A percentile compares a stretch with the other conserved stretches of the same genome.
Conservation (phyloP, 768 basidiomycete genomes). For the Termitomyces sp. region DNA sequence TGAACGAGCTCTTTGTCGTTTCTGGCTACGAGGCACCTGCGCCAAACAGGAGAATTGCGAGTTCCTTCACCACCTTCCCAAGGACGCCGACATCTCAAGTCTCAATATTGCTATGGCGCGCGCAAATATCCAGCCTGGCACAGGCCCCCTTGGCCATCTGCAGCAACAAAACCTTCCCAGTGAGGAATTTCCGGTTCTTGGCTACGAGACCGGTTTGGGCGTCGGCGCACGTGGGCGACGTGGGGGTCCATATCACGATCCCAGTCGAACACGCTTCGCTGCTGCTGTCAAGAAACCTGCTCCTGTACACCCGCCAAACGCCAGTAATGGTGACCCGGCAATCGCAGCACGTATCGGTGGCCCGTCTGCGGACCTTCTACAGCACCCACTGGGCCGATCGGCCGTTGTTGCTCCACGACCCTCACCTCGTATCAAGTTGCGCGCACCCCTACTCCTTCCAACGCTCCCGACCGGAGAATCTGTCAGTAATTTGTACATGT, state of each 20-base stretch:
- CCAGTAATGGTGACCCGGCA: constrained; percentile 28
- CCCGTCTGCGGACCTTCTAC: constrained; percentile 51
- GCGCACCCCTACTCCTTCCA: constrained; percentile 77
- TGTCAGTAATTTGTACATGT: constrained; percentile 79
- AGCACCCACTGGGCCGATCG: constrained; percentile 39
- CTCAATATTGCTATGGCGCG: constrained; percentile 64
- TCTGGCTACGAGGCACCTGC: constrained; percentile 97
- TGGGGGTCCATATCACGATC: constrained; percentile 56
- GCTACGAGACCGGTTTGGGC: constrained; percentile 33
- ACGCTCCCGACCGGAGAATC: constrained; percentile 83
- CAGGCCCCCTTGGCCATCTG: constrained; percentile 34
- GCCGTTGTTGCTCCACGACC: constrained; percentile 74
- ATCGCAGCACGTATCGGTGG: constrained; percentile 47
- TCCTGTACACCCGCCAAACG: constrained; percentile 10
- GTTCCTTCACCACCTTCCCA: constrained; percentile 88
- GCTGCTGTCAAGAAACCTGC: constrained; percentile 79
- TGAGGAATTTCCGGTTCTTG: constrained; percentile 74
- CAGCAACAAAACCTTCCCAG: constrained; percentile 25
- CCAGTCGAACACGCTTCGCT: constrained; percentile 84
- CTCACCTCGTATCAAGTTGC: constrained; percentile 82
- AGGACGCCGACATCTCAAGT: constrained; percentile 73
- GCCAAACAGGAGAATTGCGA: constrained; percentile 96
- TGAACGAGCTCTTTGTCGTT: constrained; percentile 90
- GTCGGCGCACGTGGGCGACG: constrained; percentile 31
- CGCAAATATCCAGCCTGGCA: constrained; percentile 51